phyloP scores from a whole-genome alignment of 108 stramenopile genomes.

The Nitzschia sp. region DNA sequence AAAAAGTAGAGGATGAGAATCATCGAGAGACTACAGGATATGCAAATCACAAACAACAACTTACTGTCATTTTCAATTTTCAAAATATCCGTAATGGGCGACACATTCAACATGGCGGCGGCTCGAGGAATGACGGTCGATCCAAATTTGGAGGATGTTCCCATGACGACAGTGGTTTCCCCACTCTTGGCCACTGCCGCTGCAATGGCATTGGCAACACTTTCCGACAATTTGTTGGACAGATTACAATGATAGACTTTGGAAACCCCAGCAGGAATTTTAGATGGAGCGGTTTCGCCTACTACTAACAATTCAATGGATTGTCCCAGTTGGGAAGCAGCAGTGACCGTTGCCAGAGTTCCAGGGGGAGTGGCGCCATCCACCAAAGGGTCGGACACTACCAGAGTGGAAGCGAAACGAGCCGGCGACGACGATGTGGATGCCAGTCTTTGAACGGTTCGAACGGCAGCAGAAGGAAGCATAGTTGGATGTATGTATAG shows the following conservation, averaged over 20 bases:
- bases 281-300: conserved; percentile 35
- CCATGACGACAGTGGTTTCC: conserved; percentile 72
- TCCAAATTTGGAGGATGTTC: conserved; percentile 85
- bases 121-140: conserved; percentile 94
- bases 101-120: conserved; percentile 89
- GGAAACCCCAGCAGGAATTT: conserved; percentile 65
- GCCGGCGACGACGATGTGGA: neutral
- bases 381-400: conserved; percentile 69
- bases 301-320: conserved; percentile 67
- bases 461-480: neutral
- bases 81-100: conserved; percentile 94
- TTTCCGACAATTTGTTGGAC: conserved; percentile 56
- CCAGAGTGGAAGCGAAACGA: conserved; percentile 68
- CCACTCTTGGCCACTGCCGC: conserved; percentile 37
- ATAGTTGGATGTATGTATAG: neutral
- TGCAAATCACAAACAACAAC: conserved; percentile 17
- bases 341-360: conserved; percentile 73
- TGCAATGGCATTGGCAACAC: conserved; percentile 63
- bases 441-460: conserved; percentile 9
- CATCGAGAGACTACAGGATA: neutral
- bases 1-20: conserved; percentile 10
- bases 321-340: conserved; percentile 57
- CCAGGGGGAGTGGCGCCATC: conserved; percentile 53
- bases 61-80: conserved; percentile 82
- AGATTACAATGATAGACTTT: conserved; percentile 54